Percentiles rank a stretch among this genome's conserved stretches.
phyloP scores from a whole-genome alignment of 306 rosid genomes.

The Cicer judaicum region DNA sequence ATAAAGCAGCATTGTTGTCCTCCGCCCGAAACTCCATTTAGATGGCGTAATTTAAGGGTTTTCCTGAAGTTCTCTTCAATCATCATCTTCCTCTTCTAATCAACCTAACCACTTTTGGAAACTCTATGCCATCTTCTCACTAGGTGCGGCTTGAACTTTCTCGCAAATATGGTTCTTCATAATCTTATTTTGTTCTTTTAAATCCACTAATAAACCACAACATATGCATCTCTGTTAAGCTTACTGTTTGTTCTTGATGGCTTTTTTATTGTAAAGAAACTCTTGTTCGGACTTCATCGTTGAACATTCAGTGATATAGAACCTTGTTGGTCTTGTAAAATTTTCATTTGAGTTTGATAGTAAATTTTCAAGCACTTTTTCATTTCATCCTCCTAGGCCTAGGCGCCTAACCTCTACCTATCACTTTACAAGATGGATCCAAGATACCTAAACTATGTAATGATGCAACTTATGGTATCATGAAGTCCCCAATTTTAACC shows the following conservation, averaged over 20 bases:
- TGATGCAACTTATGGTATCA: not conserved
- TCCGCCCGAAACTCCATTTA: too few relatives aligned
- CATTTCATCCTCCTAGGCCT: not conserved
- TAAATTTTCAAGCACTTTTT: not conserved
- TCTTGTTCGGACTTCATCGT: not conserved
- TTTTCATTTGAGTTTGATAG: not conserved
- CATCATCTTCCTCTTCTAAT: not conserved
- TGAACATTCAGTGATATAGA: not conserved
- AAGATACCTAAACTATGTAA: constrained; percentile 1
- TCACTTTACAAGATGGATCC: not conserved
- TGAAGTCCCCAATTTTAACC: not conserved
- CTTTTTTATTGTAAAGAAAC: not conserved
- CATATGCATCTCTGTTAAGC: not conserved
- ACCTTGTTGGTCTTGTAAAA: not conserved
- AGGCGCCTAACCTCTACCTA: not conserved
- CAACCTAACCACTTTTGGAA: not conserved
- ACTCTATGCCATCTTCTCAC: not conserved
- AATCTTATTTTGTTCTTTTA: not conserved
- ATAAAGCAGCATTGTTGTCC: too few relatives aligned
- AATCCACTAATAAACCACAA: not conserved
- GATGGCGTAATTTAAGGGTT: too few relatives aligned
- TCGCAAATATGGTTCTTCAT: not conserved
- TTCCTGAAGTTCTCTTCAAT: not conserved
- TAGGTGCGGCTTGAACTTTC: not conserved
- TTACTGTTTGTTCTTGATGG: not conserved